Evolutionary conservation across 352 stramenopile species (phyloP).

Genomic region (Pythium brachiatum): DNA sequence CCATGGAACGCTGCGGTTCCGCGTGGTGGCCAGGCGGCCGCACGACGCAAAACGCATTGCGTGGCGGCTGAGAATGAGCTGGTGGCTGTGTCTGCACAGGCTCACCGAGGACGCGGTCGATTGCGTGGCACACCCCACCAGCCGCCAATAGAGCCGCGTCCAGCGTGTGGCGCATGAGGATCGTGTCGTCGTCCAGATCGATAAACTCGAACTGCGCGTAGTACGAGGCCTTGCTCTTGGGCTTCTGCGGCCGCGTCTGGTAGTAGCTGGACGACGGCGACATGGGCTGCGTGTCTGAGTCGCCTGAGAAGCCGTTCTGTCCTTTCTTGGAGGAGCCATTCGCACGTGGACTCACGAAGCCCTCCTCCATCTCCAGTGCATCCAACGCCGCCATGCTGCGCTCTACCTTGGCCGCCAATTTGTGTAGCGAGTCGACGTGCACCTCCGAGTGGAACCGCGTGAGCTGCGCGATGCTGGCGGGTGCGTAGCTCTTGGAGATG

Average conservation of each 20-base stretch:
- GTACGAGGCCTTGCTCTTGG: constrained; percentile 42
- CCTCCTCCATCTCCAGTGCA: constrained; percentile 18
- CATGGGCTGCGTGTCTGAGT: constrained; percentile 14
- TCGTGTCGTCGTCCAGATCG: constrained; percentile 65
- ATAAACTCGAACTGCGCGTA: constrained; percentile 64
- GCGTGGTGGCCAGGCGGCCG: constrained; percentile 86
- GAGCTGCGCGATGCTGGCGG: constrained; percentile 48
- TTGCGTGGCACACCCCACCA: constrained; percentile 31
- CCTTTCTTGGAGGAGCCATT: neutral
- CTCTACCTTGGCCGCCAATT: constrained; percentile 56
- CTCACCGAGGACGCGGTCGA: constrained; percentile 31
- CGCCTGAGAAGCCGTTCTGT: constrained; percentile 6
- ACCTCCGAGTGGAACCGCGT: constrained; percentile 52
- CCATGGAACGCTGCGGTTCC: constrained; percentile 58
- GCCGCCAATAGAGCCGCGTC: constrained; percentile 31
- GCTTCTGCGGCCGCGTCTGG: constrained; percentile 8
- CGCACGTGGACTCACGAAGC: constrained; percentile 11
- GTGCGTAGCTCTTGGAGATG: constrained; percentile 25
- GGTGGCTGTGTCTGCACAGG: constrained; percentile 23
- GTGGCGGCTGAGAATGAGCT: constrained; percentile 23
- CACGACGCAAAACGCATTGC: constrained; percentile 61
- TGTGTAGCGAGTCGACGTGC: constrained; percentile 52
- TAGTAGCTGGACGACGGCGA: constrained; percentile 16
- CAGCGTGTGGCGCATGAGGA: constrained; percentile 68
- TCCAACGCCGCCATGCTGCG: constrained; percentile 59